Conservation (phyloP, 495 filamentous ascomycete species). For the Usnea hakonensis region DNA sequence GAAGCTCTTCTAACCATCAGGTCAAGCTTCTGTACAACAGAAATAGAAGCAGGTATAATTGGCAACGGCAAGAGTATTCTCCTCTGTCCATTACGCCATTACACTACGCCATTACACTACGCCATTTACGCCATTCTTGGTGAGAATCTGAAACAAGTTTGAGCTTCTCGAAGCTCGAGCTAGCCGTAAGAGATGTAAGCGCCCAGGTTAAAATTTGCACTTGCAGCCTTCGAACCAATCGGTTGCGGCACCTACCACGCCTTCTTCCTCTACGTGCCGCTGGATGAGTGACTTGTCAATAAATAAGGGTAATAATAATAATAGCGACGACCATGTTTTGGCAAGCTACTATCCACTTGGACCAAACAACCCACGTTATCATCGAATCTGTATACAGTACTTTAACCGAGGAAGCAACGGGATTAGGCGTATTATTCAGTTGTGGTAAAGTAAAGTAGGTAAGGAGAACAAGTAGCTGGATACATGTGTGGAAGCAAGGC, state of each 20-base stretch:
- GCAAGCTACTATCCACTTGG: not conserved
- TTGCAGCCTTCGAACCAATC: slow-evolving; percentile 12
- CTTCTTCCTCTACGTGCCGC: slow-evolving; percentile 17
- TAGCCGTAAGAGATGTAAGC: slow-evolving; percentile 9
- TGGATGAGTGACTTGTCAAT: not conserved
- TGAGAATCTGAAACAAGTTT: not conserved
- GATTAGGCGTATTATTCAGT: too few relatives aligned
- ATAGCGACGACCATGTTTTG: not conserved
- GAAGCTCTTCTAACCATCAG: too few relatives aligned
- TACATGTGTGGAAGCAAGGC: not conserved
- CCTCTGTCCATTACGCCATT: too few relatives aligned
- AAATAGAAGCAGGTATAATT: too few relatives aligned
- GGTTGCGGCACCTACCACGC: slow-evolving; percentile 1
- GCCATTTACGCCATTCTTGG: too few relatives aligned
- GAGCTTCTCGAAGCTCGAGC: not conserved
- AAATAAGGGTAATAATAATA: not conserved
- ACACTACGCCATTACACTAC: too few relatives aligned
- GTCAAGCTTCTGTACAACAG: too few relatives aligned
- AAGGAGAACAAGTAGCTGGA: too few relatives aligned
- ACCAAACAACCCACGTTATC: too few relatives aligned
- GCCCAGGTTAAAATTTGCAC: slow-evolving; percentile 8
- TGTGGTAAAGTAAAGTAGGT: too few relatives aligned
- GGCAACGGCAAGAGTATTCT: too few relatives aligned
- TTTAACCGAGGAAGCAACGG: not conserved
- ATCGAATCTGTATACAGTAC: too few relatives aligned